Base-by-base conservation (phyloP, 768 basidiomycete species). In the Lactifluus rugatus region DNA sequence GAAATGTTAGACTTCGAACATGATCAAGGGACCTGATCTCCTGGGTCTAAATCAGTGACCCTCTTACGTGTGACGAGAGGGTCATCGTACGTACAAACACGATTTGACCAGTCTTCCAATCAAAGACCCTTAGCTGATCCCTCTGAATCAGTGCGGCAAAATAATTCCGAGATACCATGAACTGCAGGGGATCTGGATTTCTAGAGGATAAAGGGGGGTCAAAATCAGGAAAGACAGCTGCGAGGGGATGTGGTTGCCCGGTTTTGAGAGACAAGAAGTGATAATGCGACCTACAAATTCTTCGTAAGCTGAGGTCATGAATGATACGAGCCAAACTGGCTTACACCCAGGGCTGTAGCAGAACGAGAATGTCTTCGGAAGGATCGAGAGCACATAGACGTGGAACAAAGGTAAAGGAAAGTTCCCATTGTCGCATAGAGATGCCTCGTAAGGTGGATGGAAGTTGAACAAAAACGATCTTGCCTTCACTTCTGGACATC, bases 101-200 rank as follows among this genome's bases (percentile, higher is more conserved):
- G n/a, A 41, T 54, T 46, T 34, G 57, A 21, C 57, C 47, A 10
- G 46, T 34, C 50, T 58, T 58, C 52, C 57, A 58, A 48, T 54
- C 23, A 47, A 31, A 54, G 13, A 54, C 2, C 13, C 5, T 58
- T 25, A 58, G n/a, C 48, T 28, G 23, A 41, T 34, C 23, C 4
- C 3, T 1, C 13, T 17, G 9, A 19, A 42, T 16, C 17, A 53
- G 39, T 0, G 31, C 23, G 7, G 52, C 46, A 21, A 58, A 23
- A 53, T 58, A 26, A 14, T 48, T 54, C 8, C 34, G 31, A 21
- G 46, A 4, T 4, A 53, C 46, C 17, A 47, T 4, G 31, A 58
- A 21, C 14, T 32, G 45, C 17, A 52, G 8, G 13, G 2, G 7
- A 17, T 6, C 16, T 23, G 19, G 16, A 14, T 25, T 5, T 25